These are phyloP conservation scores for Geotrichum australiense DNA, from an alignment of 1,139 yeast species.

Conservation along the genomic window DNA sequence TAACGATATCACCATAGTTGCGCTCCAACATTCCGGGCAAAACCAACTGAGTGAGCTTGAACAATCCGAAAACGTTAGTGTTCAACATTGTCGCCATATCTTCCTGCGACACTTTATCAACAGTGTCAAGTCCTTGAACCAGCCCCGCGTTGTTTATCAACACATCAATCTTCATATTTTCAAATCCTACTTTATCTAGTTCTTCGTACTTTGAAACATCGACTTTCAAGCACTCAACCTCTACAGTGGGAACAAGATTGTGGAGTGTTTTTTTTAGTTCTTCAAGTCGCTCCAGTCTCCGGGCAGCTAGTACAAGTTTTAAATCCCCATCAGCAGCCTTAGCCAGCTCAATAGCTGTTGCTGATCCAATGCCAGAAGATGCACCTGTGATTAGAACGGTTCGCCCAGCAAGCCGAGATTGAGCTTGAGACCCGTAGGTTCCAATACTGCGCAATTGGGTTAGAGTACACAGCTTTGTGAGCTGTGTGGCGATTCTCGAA, in stretches of 20 bases:
- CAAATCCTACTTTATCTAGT: constrained; percentile 44
- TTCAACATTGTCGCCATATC: constrained; percentile 61
- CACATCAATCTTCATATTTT: constrained; percentile 39
- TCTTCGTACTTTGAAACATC: constrained; percentile 48
- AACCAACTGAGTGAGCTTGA: constrained; percentile 56
- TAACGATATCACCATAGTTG: constrained; percentile 68
- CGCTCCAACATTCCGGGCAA: constrained; percentile 45
- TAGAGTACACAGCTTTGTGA: too few relatives aligned
- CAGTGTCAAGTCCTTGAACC: constrained; percentile 60
- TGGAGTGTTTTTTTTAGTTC: constrained; percentile 42
- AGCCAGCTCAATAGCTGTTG: constrained; percentile 68
- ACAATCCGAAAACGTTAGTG: constrained; percentile 68
- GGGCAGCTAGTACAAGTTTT: constrained; percentile 60
- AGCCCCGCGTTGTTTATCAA: constrained; percentile 78
- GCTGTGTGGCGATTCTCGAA: too few relatives aligned
- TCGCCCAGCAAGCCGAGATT: constrained; percentile 54
- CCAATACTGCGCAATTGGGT: not conserved
- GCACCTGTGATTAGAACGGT: constrained; percentile 67
- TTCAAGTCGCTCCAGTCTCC: constrained; percentile 48
- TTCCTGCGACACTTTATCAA: constrained; percentile 48
- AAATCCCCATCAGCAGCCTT: constrained; percentile 61
- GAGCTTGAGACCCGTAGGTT: constrained; percentile 48
- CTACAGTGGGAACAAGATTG: constrained; percentile 37
- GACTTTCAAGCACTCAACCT: constrained; percentile 44
- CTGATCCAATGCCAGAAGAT: constrained; percentile 70